A percentile compares a stretch with the other conserved stretches of the same genome.
Conservation (phyloP, 73 alveolate species). For the Stentor coeruleus region DNA sequence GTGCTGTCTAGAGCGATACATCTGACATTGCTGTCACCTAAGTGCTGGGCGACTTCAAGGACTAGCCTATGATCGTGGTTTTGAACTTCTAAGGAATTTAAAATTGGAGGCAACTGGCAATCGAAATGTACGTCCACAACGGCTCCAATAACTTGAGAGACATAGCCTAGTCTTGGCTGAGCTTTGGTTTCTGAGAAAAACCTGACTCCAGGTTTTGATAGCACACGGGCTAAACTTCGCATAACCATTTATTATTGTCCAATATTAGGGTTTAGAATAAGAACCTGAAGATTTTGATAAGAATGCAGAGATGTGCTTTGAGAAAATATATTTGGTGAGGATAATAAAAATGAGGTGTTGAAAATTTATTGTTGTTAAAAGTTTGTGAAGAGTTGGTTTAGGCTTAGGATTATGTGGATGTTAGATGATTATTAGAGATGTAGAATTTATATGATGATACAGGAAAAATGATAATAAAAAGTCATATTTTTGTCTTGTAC, state of each 20-base stretch:
- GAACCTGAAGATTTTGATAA: no score
- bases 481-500: no score
- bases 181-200: neutral
- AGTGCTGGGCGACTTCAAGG: constrained; percentile 94
- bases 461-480: no score
- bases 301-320: neutral
- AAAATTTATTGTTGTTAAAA: no score
- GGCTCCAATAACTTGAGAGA: constrained; percentile 97
- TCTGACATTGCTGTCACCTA: constrained; percentile 92
- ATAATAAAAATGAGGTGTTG: no score
- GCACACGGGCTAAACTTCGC: constrained; percentile 2
- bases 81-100: constrained; percentile 91
- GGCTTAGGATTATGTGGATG: no score
- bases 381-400: no score
- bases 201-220: neutral
- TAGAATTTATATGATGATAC: no score
- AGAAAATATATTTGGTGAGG: constrained; percentile 3
- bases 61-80: constrained; percentile 81
- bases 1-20: constrained; percentile 97
- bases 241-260: neutral
- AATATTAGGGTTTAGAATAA: no score
- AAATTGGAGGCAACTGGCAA: constrained; percentile 89
- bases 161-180: constrained; percentile 43
- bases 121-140: constrained; percentile 98
- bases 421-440: no score